Evolutionary conservation across 352 stramenopile genomes (phyloP), one percentile per base, ranked within the genome.

Genomic region (Phytophthora hibernalis): DNA sequence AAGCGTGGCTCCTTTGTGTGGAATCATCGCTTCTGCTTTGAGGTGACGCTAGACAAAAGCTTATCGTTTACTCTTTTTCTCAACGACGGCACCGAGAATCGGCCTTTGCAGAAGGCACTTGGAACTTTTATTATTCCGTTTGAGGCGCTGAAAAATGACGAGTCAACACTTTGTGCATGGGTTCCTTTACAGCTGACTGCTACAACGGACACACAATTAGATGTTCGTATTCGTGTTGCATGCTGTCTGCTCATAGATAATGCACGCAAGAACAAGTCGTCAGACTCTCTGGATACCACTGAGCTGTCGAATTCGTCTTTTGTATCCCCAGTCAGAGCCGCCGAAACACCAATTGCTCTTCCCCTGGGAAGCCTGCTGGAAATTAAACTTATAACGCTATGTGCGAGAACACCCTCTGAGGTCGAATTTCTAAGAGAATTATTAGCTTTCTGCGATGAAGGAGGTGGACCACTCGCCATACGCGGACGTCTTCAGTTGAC

Each of bases 311-410:
- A 26, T 9, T 28, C 42, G n/a, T 12, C 11, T 48, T 26, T 26
- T 24, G 7, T 13, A 24, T 2, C 7, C n/a, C 16, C n/a, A 42
- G n/a, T 20, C 42, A 20, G 10, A 35, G 5, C 28, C 30, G 21
- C 12, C 0, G 52, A 52, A 20, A 13, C 35, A 12, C 7, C n/a
- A 16, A 2, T 48, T 52, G 15, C 37, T 15, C n/a, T 74, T 35
- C 22, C 53, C 13, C 61, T 74, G 2, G 67, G 67, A 53, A 71
- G 67, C 24, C 33, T 64, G 10, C 11, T 71, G n/a, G 54, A 75
- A 24, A 21, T 75, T 15, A 54, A 45, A 24, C 12, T 71, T 5
- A 31, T 53, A 1, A 55, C 31, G 2, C 57, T 71, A 53, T 75
- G 67, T 26, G 12, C 55, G 12, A 48, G 7, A 20, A 53, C 50